Evolutionary conservation across 352 stramenopile species (phyloP).

Genomic region (Phytophthora colocasiae): DNA sequence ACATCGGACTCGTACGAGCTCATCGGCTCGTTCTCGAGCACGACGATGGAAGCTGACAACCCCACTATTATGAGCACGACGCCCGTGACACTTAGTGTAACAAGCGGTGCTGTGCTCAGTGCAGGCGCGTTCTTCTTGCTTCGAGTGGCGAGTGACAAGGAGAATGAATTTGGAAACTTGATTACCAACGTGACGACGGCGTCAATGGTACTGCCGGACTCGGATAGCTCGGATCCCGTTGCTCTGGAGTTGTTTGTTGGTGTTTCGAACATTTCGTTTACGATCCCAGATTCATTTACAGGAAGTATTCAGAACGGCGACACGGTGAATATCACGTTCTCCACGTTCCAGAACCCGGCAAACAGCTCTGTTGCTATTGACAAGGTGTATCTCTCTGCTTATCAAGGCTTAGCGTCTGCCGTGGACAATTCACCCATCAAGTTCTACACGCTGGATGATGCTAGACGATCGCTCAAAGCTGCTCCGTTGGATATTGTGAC

Average conservation of each 20-base stretch:
- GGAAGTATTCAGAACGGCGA: slow-evolving; percentile 83
- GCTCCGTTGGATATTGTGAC: slow-evolving; percentile 75
- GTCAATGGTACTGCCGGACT: slow-evolving; percentile 46
- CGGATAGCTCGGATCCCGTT: slow-evolving; percentile 28
- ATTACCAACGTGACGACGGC: slow-evolving; percentile 63
- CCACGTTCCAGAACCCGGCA: slow-evolving; percentile 65
- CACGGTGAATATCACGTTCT: slow-evolving; percentile 65
- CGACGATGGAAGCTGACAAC: slow-evolving; percentile 54
- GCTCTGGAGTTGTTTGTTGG: slow-evolving; percentile 60
- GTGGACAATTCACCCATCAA: slow-evolving; percentile 67
- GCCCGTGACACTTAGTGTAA: slow-evolving; percentile 61
- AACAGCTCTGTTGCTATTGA: slow-evolving; percentile 71
- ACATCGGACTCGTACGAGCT: slow-evolving; percentile 63
- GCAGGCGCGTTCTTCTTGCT: slow-evolving; percentile 72
- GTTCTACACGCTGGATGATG: slow-evolving; percentile 54
- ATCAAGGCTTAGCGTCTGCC: slow-evolving; percentile 56
- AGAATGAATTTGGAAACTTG: slow-evolving; percentile 61
- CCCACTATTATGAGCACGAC: slow-evolving; percentile 59
- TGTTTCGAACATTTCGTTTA: slow-evolving; percentile 74
- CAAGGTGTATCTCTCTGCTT: slow-evolving; percentile 77
- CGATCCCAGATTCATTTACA: slow-evolving; percentile 64
- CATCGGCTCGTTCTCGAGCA: slow-evolving; percentile 61
- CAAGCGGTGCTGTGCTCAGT: slow-evolving; percentile 64
- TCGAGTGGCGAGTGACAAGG: slow-evolving; percentile 64
- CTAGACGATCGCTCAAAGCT: slow-evolving; percentile 60